Evolutionary conservation across 192 early-diverging fungal species (phyloP).

Genomic region (Spizellomyces sp.): DNA sequence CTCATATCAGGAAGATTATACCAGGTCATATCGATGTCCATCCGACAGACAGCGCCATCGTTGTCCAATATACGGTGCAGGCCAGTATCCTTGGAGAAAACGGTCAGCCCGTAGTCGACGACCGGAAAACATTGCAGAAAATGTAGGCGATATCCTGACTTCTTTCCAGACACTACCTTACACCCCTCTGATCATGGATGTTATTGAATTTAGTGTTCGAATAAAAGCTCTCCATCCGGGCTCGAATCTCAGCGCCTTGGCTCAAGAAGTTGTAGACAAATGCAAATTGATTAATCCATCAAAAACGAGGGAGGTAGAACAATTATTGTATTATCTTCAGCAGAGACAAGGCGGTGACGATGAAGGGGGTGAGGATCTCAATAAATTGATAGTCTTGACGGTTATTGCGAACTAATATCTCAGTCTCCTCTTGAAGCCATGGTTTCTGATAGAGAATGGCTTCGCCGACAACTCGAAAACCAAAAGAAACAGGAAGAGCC

Average conservation of each 20-base stretch:
- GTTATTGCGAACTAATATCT: not conserved
- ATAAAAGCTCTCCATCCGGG: conserved; percentile 36
- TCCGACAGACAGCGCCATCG: conserved; percentile 50
- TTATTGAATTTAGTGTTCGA: conserved; percentile 29
- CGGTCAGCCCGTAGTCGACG: conserved; percentile 44
- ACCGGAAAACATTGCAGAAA: conserved; percentile 50
- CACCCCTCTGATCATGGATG: not conserved
- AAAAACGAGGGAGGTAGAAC: conserved; percentile 41
- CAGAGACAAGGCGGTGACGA: conserved; percentile 22
- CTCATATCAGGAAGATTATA: conserved; percentile 45
- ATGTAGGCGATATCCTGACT: conserved; percentile 35
- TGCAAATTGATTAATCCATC: conserved; percentile 55
- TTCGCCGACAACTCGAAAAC: conserved; percentile 37
- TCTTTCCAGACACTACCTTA: conserved; percentile 7
- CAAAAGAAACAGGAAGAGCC: conserved; percentile 29
- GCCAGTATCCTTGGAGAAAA: conserved; percentile 42
- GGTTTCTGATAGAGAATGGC: conserved; percentile 36
- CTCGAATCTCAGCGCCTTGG: conserved; percentile 37
- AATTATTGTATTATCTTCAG: conserved; percentile 46
- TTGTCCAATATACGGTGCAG: conserved; percentile 55
- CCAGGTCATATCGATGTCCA: conserved; percentile 53
- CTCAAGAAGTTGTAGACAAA: conserved; percentile 52
- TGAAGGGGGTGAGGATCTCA: conserved; percentile 8
- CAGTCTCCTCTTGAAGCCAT: not conserved
- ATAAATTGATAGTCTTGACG: conserved; percentile 5